These are phyloP conservation scores for Daldinia sp. DNA, from an alignment of 2,329 filamentous ascomycete genomes.

Conservation along the genomic window DNA sequence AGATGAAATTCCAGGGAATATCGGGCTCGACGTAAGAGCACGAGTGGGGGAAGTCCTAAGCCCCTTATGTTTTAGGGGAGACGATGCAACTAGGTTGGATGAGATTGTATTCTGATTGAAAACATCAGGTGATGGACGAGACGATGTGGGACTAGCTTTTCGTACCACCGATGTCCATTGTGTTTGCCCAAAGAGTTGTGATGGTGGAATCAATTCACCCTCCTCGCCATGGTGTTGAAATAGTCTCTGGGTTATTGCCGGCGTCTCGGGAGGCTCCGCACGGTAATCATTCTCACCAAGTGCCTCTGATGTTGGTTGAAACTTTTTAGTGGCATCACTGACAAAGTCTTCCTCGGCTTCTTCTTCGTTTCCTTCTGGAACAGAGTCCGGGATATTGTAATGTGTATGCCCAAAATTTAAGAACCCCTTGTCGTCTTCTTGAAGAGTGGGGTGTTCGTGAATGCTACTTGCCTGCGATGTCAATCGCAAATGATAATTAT, in stretches of 20 bases:
- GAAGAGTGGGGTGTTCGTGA: conserved; percentile 49
- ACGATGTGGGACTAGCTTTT: conserved; percentile 63
- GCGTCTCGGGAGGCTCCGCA: conserved; percentile 57
- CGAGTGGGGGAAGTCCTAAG: conserved; percentile 57
- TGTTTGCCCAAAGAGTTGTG: conserved; percentile 65
- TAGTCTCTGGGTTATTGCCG: conserved; percentile 57
- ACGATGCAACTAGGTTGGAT: conserved; percentile 54
- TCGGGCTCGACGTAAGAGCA: conserved; percentile 54
- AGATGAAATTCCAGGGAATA: conserved; percentile 37
- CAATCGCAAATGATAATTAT: conserved; percentile 39
- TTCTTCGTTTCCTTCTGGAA: conserved; percentile 11
- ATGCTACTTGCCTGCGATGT: conserved; percentile 41
- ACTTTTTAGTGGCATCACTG: conserved; percentile 37
- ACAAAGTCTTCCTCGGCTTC: conserved; percentile 30
- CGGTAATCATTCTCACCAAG: conserved; percentile 44
- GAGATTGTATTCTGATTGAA: conserved; percentile 56
- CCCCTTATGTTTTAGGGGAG: conserved; percentile 60
- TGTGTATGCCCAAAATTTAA: conserved; percentile 54
- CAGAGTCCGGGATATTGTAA: conserved; percentile 40
- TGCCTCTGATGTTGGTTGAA: conserved; percentile 47
- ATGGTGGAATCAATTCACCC: conserved; percentile 50
- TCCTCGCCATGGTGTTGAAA: conserved; percentile 49
- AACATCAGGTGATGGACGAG: conserved; percentile 62
- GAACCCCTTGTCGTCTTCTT: conserved; percentile 60
- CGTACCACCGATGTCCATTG: conserved; percentile 62